A percentile compares a stretch with the other conserved stretches of the same genome.
These are phyloP conservation scores for Pneumocystis murina DNA, from an alignment of 1,139 yeast genomes.

Conservation along the genomic window DNA sequence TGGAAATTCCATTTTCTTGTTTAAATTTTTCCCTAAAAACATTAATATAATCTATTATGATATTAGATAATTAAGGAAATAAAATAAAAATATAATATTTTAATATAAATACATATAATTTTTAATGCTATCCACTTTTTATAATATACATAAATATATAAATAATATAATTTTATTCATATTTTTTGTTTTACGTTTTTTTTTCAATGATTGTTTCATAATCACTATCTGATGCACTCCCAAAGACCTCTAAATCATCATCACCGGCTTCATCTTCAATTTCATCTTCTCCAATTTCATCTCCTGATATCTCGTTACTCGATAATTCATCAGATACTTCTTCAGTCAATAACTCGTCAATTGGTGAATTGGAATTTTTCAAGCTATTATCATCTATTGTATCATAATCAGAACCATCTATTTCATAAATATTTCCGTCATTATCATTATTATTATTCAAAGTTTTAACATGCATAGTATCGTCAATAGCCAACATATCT, in stretches of 20 bases:
- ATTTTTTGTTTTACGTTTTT: neutral
- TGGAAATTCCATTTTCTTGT: neutral
- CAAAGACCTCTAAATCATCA: constrained; percentile 23
- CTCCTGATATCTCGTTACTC: neutral
- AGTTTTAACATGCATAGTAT: neutral
- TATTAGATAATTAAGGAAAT: neutral
- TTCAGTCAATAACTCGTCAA: too few species aligned
- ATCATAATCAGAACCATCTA: neutral
- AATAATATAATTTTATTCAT: neutral
- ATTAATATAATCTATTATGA: neutral
- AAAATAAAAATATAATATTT: neutral
- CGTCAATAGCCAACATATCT: constrained; percentile 2
- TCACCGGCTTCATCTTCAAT: constrained; percentile 23
- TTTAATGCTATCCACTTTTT: neutral
- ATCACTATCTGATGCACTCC: neutral
- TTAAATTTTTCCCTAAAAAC: neutral
- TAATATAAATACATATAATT: neutral
- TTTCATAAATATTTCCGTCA: neutral
- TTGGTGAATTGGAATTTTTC: neutral
- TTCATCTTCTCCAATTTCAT: constrained; percentile 16
- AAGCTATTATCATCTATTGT: neutral
- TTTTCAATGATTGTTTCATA: neutral
- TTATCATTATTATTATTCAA: neutral
- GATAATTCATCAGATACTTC: neutral
- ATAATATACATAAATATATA: neutral